Percentiles rank a stretch among this genome's conserved stretches.
Conservation (phyloP, 345 rosid genomes). For the Abelmoschus esculentus region DNA sequence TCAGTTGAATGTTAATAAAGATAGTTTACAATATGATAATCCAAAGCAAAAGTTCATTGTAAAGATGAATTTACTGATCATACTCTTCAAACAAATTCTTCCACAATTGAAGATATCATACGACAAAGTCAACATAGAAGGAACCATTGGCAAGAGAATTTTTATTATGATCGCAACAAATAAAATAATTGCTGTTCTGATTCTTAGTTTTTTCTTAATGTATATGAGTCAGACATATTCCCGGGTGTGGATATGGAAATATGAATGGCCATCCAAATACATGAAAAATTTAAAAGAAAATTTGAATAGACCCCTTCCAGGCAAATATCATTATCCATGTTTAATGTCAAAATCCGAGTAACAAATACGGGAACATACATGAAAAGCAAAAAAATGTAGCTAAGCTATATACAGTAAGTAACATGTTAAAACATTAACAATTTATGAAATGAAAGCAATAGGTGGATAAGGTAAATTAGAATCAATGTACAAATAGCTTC, state of each 20-base stretch:
- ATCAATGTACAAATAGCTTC: neutral
- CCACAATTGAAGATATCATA: no score
- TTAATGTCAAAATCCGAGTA: neutral
- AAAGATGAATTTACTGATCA: neutral
- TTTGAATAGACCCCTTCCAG: neutral
- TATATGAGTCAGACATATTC: neutral
- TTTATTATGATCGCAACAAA: neutral
- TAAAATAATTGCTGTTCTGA: no score
- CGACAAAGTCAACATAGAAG: neutral
- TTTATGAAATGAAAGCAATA: constrained; percentile 1
- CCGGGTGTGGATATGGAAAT: neutral
- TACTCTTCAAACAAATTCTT: neutral
- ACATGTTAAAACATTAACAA: neutral
- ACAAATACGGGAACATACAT: neutral
- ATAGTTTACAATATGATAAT: neutral
- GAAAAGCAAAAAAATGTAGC: neutral
- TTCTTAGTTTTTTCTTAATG: no score
- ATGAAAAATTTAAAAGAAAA: neutral
- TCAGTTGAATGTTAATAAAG: no score
- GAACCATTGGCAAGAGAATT: constrained; percentile 3
- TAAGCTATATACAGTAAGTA: neutral
- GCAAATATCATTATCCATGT: neutral
- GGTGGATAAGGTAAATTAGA: neutral
- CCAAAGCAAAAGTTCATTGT: neutral
- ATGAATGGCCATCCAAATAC: neutral